These are phyloP conservation scores for Acacia concinna DNA, from an alignment of 331 rosid genomes.

Conservation along the genomic window DNA sequence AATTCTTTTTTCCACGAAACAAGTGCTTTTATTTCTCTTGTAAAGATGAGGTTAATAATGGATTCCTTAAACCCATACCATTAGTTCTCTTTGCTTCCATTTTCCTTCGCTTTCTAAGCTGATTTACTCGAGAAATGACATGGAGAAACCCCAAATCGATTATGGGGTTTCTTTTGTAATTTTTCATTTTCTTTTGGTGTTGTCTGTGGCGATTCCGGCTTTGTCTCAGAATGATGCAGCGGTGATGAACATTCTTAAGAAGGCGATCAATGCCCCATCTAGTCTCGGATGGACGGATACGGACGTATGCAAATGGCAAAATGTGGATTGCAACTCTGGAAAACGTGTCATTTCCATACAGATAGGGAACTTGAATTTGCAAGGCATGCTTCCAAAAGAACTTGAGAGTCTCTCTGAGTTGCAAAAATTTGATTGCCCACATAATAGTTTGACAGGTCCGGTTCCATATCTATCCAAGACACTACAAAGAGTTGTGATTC, in stretches of 20 bases:
- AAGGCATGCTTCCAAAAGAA: constrained; percentile 60
- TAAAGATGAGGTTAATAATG: constrained; percentile 9
- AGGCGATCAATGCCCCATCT: constrained; percentile 32
- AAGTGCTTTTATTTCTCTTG: background rate
- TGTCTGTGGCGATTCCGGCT: background rate
- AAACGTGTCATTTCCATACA: constrained; percentile 49
- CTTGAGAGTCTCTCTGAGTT: constrained; percentile 43
- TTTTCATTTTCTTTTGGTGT: background rate
- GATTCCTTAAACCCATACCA: constrained; percentile 25
- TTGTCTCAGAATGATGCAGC: constrained; percentile 46
- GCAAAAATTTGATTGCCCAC: constrained; percentile 48
- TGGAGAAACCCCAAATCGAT: constrained; percentile 28
- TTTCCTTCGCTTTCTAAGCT: background rate
- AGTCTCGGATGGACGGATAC: constrained; percentile 50
- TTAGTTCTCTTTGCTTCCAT: constrained; percentile 7
- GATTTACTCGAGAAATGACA: background rate
- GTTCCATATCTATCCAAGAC: constrained; percentile 64
- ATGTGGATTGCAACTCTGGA: constrained; percentile 37
- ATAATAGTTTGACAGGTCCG: constrained; percentile 51
- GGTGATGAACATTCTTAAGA: constrained; percentile 51
- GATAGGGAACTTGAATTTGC: constrained; percentile 52
- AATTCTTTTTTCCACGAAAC: background rate
- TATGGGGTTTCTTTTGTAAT: constrained; percentile 15
- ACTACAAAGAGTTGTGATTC: constrained; percentile 42
- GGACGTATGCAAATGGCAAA: constrained; percentile 54